Conservation (phyloP, 2,329 filamentous ascomycete species). For the Fusarium caatingaense region DNA sequence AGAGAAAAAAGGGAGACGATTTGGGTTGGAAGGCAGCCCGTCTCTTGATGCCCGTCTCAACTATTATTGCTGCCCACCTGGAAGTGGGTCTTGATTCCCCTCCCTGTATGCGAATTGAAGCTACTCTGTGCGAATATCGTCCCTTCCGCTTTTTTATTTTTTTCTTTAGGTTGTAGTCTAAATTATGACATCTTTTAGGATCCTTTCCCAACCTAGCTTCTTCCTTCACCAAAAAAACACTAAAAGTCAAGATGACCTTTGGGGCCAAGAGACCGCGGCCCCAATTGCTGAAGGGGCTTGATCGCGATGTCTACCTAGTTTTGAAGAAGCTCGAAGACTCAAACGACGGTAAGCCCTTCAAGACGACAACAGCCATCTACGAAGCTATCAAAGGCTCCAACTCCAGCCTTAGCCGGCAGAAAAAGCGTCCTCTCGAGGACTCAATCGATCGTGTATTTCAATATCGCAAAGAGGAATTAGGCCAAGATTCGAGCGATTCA, state of each 20-base stretch:
- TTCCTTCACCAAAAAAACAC: background rate
- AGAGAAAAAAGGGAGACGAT: too few species aligned
- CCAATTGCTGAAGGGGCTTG: slow-evolving; percentile 56
- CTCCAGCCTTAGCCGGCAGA: slow-evolving; percentile 83
- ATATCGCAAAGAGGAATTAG: slow-evolving; percentile 74
- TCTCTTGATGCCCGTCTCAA: too few species aligned
- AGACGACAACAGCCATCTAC: slow-evolving; percentile 73
- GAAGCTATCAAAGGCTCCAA: slow-evolving; percentile 87
- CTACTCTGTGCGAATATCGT: background rate
- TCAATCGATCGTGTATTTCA: slow-evolving; percentile 85
- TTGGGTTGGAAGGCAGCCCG: too few species aligned
- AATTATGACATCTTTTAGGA: background rate
- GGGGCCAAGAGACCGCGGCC: slow-evolving; percentile 23
- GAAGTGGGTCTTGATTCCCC: background rate
- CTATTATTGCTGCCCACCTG: background rate
- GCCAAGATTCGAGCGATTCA: slow-evolving; percentile 65
- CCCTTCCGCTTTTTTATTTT: background rate
- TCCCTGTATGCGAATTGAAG: background rate
- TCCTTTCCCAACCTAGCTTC: background rate
- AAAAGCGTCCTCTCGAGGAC: slow-evolving; percentile 84
- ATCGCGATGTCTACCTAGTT: slow-evolving; percentile 81
- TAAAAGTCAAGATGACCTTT: slow-evolving; percentile 28
- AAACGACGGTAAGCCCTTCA: slow-evolving; percentile 60
- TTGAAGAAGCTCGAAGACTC: slow-evolving; percentile 81
- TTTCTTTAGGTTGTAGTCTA: background rate